phyloP scores from a whole-genome alignment of 805 yeast genomes.

The Ogataea parapolymorpha region DNA sequence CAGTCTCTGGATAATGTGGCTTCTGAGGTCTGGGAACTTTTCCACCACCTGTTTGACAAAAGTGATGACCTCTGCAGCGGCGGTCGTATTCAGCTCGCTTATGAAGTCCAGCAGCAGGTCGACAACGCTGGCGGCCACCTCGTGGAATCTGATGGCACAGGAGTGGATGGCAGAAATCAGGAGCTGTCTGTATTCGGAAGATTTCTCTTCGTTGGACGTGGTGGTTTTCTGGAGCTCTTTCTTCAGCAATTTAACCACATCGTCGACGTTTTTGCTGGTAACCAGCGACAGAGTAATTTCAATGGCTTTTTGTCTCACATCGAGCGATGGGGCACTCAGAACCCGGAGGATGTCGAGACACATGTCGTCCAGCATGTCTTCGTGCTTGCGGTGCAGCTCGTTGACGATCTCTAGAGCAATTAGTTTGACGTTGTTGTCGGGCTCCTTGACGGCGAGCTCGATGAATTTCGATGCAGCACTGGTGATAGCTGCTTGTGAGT shows the following conservation, averaged over 20 bases:
- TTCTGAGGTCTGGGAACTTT: slow-evolving; percentile 78
- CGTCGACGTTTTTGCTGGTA: slow-evolving; percentile 87
- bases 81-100: slow-evolving; percentile 75
- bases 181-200: slow-evolving; percentile 82
- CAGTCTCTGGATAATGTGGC: slow-evolving; percentile 60
- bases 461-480: slow-evolving; percentile 84
- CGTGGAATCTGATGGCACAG: slow-evolving; percentile 83
- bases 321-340: slow-evolving; percentile 83
- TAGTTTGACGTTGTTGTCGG: slow-evolving; percentile 93
- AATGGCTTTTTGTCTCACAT: slow-evolving; percentile 85
- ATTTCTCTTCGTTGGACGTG: slow-evolving; percentile 69
- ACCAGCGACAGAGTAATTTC: slow-evolving; percentile 78
- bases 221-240: slow-evolving; percentile 82
- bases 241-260: slow-evolving; percentile 85
- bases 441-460: slow-evolving; percentile 83
- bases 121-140: slow-evolving; percentile 88
- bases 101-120: slow-evolving; percentile 83
- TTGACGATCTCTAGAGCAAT: slow-evolving; percentile 85
- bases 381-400: slow-evolving; percentile 67
- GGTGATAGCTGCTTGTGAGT: slow-evolving; percentile 61
- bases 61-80: slow-evolving; percentile 86
- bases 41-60: slow-evolving; percentile 94
- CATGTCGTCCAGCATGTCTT: slow-evolving; percentile 80
- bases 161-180: slow-evolving; percentile 85
- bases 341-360: slow-evolving; percentile 84